Evolutionary conservation across 352 stramenopile species (phyloP).

Genomic region (Phytophthora sp.): DNA sequence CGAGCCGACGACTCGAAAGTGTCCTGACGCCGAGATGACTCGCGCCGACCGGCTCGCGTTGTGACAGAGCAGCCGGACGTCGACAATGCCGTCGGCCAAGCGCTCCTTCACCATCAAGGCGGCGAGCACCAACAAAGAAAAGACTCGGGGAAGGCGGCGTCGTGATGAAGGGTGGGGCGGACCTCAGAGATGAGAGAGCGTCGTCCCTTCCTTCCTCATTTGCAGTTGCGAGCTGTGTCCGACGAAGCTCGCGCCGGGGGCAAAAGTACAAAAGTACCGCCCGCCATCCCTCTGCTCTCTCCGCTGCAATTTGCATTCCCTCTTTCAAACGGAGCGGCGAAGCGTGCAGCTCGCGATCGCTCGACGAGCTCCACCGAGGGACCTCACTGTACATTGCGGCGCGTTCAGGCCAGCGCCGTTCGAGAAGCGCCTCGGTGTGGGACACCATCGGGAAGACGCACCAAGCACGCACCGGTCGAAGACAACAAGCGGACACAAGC

Average conservation of each 20-base stretch:
- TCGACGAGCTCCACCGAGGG: constrained; percentile 8
- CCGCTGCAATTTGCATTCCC: constrained; percentile 34
- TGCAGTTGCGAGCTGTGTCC: constrained; percentile 38
- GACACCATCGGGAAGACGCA: constrained; percentile 14
- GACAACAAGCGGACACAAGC: constrained; percentile 23
- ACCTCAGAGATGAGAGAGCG: constrained; percentile 24
- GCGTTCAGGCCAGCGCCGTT: not conserved
- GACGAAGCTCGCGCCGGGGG: constrained; percentile 16
- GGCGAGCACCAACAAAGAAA: constrained; percentile 32
- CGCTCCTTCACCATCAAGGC: constrained; percentile 24
- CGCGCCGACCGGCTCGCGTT: too few species aligned
- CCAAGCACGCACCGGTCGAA: constrained; percentile 15
- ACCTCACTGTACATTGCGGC: constrained; percentile 2
- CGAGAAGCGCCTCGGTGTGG: constrained; percentile 14
- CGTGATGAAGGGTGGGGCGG: constrained; percentile 29
- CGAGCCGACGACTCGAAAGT: too few species aligned
- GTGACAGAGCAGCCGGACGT: too few species aligned
- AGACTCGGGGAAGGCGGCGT: constrained; percentile 12
- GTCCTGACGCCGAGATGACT: constrained; percentile 12
- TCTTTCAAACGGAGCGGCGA: constrained; percentile 1
- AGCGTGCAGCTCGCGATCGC: constrained; percentile 9
- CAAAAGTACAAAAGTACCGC: constrained; percentile 8
- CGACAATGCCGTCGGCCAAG: too few species aligned
- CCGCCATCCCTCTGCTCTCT: constrained; percentile 24
- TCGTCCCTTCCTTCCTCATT: constrained; percentile 36